Percentiles rank a stretch among this genome's conserved stretches.
Conservation (phyloP, 106 monocot species). For the Dioscorea alata region DNA sequence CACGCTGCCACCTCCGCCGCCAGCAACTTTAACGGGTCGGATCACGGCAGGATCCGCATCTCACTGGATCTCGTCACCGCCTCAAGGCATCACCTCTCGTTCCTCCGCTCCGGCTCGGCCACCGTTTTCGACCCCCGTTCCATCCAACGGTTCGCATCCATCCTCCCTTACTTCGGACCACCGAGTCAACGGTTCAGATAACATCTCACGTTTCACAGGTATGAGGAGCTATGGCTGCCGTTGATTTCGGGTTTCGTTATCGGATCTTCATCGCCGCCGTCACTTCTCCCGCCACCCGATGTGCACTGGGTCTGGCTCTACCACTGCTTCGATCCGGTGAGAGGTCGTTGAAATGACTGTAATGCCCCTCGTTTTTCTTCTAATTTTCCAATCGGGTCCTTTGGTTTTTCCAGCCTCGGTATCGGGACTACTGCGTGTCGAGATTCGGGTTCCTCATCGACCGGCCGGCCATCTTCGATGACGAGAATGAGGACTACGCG, state of each 20-base stretch:
- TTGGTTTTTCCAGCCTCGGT: conserved; percentile 25
- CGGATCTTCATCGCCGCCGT: conserved; percentile 7
- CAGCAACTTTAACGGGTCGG: not conserved
- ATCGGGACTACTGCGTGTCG: conserved; percentile 62
- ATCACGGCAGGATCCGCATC: conserved; percentile 11
- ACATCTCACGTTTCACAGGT: conserved; percentile 27
- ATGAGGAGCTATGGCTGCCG: conserved; percentile 90
- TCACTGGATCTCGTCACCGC: conserved; percentile 61
- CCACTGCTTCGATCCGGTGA: conserved; percentile 68
- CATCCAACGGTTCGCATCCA: conserved; percentile 29
- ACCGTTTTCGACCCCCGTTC: conserved; percentile 24
- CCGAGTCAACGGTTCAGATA: conserved; percentile 4
- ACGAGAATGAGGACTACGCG: conserved; percentile 84
- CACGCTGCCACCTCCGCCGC: not conserved
- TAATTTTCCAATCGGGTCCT: not conserved
- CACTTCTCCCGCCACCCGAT: conserved; percentile 75
- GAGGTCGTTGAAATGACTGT: not conserved
- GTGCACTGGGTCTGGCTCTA: conserved; percentile 89
- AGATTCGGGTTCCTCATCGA: conserved; percentile 69
- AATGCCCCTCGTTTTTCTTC: not conserved
- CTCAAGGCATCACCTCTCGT: conserved; percentile 35
- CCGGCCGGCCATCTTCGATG: conserved; percentile 70
- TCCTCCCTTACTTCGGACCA: not conserved
- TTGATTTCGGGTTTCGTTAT: conserved; percentile 36
- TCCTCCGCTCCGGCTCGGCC: conserved; percentile 37